These are phyloP conservation scores for Boeremia exigua DNA, from an alignment of 2,329 filamentous ascomycete genomes.

Conservation along the genomic window DNA sequence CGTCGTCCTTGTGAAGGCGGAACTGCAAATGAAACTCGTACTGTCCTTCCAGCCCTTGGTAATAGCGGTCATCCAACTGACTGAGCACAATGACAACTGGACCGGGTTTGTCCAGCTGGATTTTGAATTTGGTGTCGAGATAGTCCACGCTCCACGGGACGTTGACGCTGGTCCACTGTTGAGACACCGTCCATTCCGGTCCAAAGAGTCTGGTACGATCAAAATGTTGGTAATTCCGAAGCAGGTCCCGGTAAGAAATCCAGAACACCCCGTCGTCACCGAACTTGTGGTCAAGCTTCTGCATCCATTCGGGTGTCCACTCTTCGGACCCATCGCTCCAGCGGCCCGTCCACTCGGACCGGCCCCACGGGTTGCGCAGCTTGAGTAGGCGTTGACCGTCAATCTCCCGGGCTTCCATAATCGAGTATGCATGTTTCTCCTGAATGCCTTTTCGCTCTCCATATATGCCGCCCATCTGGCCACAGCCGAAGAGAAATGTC, in stretches of 20 bases:
- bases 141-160: slow-evolving; percentile 68
- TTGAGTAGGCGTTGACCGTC: slow-evolving; percentile 60
- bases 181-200: slow-evolving; percentile 65
- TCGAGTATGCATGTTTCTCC: slow-evolving; percentile 62
- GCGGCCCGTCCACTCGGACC: slow-evolving; percentile 78
- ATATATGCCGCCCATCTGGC: slow-evolving; percentile 67
- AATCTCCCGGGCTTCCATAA: slow-evolving; percentile 66
- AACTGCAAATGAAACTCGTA: slow-evolving; percentile 66
- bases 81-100: slow-evolving; percentile 65
- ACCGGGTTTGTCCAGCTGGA: slow-evolving; percentile 59
- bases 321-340: slow-evolving; percentile 85
- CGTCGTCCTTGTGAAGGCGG: slow-evolving; percentile 64
- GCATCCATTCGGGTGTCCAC: slow-evolving; percentile 82
- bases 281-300: slow-evolving; percentile 74
- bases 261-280: slow-evolving; percentile 75
- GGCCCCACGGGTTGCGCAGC: slow-evolving; percentile 78
- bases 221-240: slow-evolving; percentile 65
- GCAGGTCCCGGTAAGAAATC: slow-evolving; percentile 65
- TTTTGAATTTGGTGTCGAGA: slow-evolving; percentile 64
- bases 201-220: slow-evolving; percentile 67
- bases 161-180: slow-evolving; percentile 66
- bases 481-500: slow-evolving; percentile 79
- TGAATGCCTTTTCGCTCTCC: slow-evolving; percentile 59
- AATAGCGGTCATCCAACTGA: slow-evolving; percentile 68
- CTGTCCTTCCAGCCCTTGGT: slow-evolving; percentile 62